Evolutionary conservation across 192 early-diverging fungal species (phyloP).

Genomic region (Coemansia sp.): DNA sequence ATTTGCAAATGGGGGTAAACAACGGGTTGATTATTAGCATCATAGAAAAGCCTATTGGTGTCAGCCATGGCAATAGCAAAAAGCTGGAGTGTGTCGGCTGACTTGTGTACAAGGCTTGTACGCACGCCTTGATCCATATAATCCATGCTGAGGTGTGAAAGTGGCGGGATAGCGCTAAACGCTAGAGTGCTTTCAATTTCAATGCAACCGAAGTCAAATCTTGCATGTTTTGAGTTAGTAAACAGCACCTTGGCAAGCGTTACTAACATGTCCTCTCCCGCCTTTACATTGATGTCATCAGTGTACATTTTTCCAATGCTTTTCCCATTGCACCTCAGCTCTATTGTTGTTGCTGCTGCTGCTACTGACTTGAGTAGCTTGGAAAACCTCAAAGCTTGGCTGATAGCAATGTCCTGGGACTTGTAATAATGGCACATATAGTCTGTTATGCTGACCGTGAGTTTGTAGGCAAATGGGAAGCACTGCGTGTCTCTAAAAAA

Average conservation of each 20-base stretch:
- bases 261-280: neutral
- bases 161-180: neutral
- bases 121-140: no score
- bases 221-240: neutral
- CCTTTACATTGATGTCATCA: neutral
- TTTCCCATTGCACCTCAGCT: neutral
- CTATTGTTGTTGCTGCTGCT: neutral
- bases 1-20: slow-evolving; percentile 2
- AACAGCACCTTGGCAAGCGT: neutral
- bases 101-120: neutral
- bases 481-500: neutral
- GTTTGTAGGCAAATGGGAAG: neutral
- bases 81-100: neutral
- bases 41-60: neutral
- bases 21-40: neutral
- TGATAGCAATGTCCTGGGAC: neutral
- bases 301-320: no score
- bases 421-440: neutral
- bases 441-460: neutral
- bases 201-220: no score
- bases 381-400: neutral
- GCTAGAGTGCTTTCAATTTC: neutral
- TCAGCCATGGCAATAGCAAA: neutral
- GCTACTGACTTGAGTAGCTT: neutral
- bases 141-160: neutral